These are phyloP conservation scores for Ustilago bromivora DNA, from an alignment of 1,284 basidiomycete species.

Conservation along the genomic window DNA sequence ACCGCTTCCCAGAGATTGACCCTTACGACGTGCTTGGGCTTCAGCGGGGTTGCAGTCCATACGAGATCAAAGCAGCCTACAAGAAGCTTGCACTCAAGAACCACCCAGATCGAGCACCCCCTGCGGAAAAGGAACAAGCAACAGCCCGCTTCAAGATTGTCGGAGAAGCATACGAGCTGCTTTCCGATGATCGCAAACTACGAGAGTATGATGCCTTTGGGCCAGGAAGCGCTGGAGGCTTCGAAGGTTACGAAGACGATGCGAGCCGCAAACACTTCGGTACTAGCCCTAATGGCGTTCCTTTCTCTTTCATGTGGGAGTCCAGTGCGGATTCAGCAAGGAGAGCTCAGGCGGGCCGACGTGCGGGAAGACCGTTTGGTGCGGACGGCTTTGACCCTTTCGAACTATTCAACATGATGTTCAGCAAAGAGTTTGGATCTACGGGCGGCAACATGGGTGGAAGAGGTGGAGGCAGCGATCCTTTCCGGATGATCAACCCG, in stretches of 20 bases:
- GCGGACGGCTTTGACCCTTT: conserved; percentile 61
- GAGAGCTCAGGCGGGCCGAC: conserved; percentile 49
- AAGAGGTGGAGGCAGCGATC: conserved; percentile 12
- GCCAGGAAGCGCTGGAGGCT: conserved; percentile 11
- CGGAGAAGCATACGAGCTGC: conserved; percentile 65
- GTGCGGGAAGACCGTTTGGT: conserved; percentile 51
- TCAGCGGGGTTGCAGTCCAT: conserved; percentile 36
- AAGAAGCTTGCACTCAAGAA: conserved; percentile 61
- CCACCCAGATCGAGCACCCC: conserved; percentile 61
- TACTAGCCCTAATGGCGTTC: conserved; percentile 52
- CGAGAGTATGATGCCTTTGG: conserved; percentile 55
- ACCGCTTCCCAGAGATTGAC: conserved; percentile 41
- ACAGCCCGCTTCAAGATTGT: conserved; percentile 61
- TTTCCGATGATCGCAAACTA: conserved; percentile 54
- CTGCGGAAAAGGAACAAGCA: conserved; percentile 57
- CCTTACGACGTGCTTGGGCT: conserved; percentile 62
- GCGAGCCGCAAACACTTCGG: conserved; percentile 45
- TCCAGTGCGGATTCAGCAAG: conserved; percentile 64
- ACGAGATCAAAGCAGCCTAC: conserved; percentile 62
- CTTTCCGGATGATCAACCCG: conserved; percentile 19
- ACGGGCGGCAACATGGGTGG: conserved; percentile 21
- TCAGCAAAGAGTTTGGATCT: conserved; percentile 45
- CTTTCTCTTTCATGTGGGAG: conserved; percentile 64
- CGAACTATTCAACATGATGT: conserved; percentile 67
- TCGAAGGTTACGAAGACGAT: conserved; percentile 31